Conservation (phyloP, 2,329 filamentous ascomycete species). For the Septoria petroselini region DNA sequence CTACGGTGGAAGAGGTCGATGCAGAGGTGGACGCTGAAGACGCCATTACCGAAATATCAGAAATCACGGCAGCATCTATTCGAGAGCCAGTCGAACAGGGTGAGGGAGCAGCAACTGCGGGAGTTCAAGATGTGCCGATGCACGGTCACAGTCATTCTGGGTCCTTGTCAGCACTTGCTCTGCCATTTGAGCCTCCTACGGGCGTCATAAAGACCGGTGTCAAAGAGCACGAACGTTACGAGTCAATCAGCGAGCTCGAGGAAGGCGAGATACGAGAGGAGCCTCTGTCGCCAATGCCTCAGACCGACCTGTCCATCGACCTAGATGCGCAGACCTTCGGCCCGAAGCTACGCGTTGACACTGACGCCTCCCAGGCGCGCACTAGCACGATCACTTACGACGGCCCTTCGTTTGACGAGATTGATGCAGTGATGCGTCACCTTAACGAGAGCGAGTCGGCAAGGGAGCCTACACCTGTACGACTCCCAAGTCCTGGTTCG, state of each 20-base stretch:
- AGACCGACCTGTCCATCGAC: constrained; percentile 4
- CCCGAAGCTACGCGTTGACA: constrained; percentile 1
- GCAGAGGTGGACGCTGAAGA: constrained; percentile 15
- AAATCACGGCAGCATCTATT: constrained; percentile 17
- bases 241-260: constrained; percentile 36
- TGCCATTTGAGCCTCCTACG: constrained; percentile 57
- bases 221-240: constrained; percentile 20
- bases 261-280: constrained; percentile 36
- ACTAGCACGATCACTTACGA: constrained; percentile 25
- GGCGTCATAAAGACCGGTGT: constrained; percentile 1
- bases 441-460: constrained; percentile 70
- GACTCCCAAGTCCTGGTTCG: constrained; percentile 29
- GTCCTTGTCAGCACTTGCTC: constrained; percentile 68
- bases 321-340: constrained; percentile 12
- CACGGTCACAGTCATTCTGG: constrained; percentile 34
- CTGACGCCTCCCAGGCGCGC: constrained; percentile 16
- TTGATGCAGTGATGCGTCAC: constrained; percentile 88
- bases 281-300: constrained; percentile 20
- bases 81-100: constrained; percentile 6
- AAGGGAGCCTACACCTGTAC: constrained; percentile 41
- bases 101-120: constrained; percentile 8
- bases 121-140: constrained; percentile 5
- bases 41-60: constrained; percentile 18
- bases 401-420: constrained; percentile 68
- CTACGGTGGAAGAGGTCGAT: constrained; percentile 17